Percentiles rank a stretch among this genome's conserved stretches.
phyloP scores from a whole-genome alignment of 2,329 filamentous ascomycete genomes.

The Aureobasidium sp. region DNA sequence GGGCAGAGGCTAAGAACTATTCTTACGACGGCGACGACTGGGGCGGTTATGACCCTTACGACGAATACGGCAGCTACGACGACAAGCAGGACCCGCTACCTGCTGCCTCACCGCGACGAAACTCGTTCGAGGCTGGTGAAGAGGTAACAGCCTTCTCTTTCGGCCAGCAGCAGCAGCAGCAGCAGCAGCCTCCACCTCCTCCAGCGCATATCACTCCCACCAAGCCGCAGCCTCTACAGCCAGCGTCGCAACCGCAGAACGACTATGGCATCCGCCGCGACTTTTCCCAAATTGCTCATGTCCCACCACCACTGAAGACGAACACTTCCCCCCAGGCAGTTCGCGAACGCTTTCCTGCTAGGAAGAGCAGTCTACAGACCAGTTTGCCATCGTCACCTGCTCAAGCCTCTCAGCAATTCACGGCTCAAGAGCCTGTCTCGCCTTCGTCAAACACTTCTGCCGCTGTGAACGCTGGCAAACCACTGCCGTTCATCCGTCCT shows the following conservation, averaged over 20 bases:
- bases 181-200: neutral
- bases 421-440: neutral
- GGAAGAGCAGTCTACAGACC: constrained; percentile 49
- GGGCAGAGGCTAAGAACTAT: constrained; percentile 80
- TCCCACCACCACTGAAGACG: constrained; percentile 44
- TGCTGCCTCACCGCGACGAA: constrained; percentile 32
- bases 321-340: constrained; percentile 19
- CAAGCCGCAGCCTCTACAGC: constrained; percentile 2
- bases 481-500: constrained; percentile 61
- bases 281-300: constrained; percentile 46
- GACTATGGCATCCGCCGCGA: constrained; percentile 33
- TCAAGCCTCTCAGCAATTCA: constrained; percentile 14
- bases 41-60: constrained; percentile 60
- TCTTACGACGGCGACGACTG: constrained; percentile 92
- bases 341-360: constrained; percentile 30
- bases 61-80: constrained; percentile 48
- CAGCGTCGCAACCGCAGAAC: neutral
- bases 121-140: constrained; percentile 51
- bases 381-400: constrained; percentile 32
- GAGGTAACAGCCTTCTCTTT: constrained; percentile 43
- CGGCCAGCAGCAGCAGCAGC: constrained; percentile 1
- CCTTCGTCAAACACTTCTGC: neutral
- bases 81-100: constrained; percentile 36
- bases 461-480: constrained; percentile 9
- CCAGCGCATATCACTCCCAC: constrained; percentile 8